Base-by-base conservation (phyloP, 2,329 filamentous ascomycete genomes). In the Colletotrichum chrysophilum region DNA sequence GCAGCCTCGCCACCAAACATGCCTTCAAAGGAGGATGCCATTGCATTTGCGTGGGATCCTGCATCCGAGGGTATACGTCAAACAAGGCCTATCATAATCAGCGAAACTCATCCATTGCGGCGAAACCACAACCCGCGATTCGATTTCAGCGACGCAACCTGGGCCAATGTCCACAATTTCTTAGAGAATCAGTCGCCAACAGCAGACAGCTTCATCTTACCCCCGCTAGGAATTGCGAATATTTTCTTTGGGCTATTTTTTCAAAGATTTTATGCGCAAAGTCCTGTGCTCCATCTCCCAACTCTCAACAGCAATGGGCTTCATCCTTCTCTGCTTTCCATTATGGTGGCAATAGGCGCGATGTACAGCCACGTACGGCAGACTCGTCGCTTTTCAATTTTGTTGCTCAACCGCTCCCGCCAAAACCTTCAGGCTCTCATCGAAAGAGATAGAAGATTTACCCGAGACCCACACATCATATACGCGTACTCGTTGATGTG, bases 241-340 rank as follows among this genome's bases (percentile, higher is more conserved):
- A n/a, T 58, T 18, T 74, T 74, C 13, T 26, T 74, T 18, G 71
- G 58, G 2, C 66, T 74, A 2, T 74, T 74, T 32, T 70, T 74
- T 13, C 32, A 65, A 5, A 18, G n/a, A 6, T 70, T 65, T 0
- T 74, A 70, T 3, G 38, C 52, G 8, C 66, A 74, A 43, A 74
- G 66, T 32, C 71, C 71, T 4, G 66, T 74, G 5, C 21, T 74
- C 5, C 71, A 70, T 32, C 30, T 74, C 14, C 71, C 71, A 1
- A 66, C 38, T 7, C 66, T 74, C 28, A 13, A 48, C 12, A 24
- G 48, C 8, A 61, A 70, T 10, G 10, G 18, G 12, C 28, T 70
- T 2, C 32, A 43, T 38, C 34, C 71, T 12, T 21, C 66, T 7
- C 12, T 74, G 34, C n/a, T 74, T 3, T 65, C 60, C 8, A 48